These are phyloP conservation scores for Citrus medica DNA, from an alignment of 345 rosid genomes.

Conservation along the genomic window DNA sequence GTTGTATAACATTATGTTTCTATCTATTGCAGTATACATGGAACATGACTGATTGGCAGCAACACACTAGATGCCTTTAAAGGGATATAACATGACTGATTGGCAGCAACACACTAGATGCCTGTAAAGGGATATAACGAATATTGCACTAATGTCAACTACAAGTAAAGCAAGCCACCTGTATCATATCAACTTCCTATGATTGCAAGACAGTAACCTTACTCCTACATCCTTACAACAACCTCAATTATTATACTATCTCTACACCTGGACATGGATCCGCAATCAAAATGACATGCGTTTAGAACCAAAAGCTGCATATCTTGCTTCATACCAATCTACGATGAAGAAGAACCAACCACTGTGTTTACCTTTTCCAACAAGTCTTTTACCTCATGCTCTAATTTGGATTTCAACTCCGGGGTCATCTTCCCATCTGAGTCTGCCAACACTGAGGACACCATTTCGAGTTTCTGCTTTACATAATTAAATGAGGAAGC, in stretches of 20 bases:
- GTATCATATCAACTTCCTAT: background rate
- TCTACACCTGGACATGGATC: conserved; percentile 8
- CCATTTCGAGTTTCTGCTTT: conserved; percentile 44
- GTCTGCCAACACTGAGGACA: conserved; percentile 36
- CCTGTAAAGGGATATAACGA: no score
- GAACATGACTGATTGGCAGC: background rate
- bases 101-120: background rate
- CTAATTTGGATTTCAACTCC: conserved; percentile 39
- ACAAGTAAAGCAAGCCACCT: background rate
- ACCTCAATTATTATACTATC: background rate
- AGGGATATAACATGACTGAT: background rate
- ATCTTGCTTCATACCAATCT: conserved; percentile 1
- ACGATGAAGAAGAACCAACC: conserved; percentile 3
- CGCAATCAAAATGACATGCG: background rate
- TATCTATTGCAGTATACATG: background rate
- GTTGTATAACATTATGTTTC: background rate
- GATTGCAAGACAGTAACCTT: background rate
- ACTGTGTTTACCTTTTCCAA: conserved; percentile 38
- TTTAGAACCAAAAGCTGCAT: background rate
- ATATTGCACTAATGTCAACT: background rate
- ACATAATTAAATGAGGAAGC: conserved; percentile 29
- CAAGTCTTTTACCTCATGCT: conserved; percentile 40
- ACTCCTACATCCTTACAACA: conserved; percentile 4
- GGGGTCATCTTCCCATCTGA: conserved; percentile 42
- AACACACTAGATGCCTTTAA: background rate